Percentiles rank a stretch among this genome's conserved stretches.
These are phyloP conservation scores for Urostyla sp. DNA, from an alignment of 73 alveolate genomes.

Conservation along the genomic window DNA sequence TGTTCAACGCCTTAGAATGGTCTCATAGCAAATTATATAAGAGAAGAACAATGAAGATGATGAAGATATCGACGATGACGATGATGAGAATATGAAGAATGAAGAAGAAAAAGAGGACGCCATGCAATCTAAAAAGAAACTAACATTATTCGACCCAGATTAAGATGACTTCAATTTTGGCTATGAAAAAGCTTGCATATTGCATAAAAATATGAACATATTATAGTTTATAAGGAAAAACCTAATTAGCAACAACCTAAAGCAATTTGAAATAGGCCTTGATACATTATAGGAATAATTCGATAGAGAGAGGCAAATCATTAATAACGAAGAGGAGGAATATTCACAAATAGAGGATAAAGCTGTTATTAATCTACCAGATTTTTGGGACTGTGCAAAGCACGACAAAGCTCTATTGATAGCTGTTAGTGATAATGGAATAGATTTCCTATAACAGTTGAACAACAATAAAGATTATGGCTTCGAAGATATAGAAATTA, in stretches of 20 bases:
- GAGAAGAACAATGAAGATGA: slow-evolving; percentile 33
- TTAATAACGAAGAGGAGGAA: slow-evolving; percentile 33
- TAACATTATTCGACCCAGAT: slow-evolving; percentile 60
- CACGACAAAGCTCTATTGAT: slow-evolving; percentile 85
- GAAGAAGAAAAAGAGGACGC: slow-evolving; percentile 36
- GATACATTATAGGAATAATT: slow-evolving; percentile 61
- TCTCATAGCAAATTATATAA: slow-evolving; percentile 55
- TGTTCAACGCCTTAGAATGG: slow-evolving; percentile 76
- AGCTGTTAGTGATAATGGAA: slow-evolving; percentile 87
- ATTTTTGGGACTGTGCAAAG: slow-evolving; percentile 69
- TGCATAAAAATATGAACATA: slow-evolving; percentile 84
- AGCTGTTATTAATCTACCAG: slow-evolving; percentile 63
- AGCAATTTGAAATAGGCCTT: slow-evolving; percentile 79
- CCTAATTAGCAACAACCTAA: slow-evolving; percentile 76
- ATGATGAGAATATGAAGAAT: slow-evolving; percentile 25
- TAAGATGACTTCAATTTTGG: slow-evolving; percentile 89
- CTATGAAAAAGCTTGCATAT: slow-evolving; percentile 77
- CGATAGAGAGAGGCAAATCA: slow-evolving; percentile 30
- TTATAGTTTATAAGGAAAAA: slow-evolving; percentile 92
- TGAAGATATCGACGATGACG: slow-evolving; percentile 41
- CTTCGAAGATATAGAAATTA: slow-evolving; percentile 71
- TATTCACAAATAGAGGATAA: not conserved
- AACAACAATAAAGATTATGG: slow-evolving; percentile 63
- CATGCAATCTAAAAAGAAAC: not conserved
- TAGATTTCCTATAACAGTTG: slow-evolving; percentile 69